phyloP scores from a whole-genome alignment of 441 rosid genomes.

The Biscutella laevigata region DNA sequence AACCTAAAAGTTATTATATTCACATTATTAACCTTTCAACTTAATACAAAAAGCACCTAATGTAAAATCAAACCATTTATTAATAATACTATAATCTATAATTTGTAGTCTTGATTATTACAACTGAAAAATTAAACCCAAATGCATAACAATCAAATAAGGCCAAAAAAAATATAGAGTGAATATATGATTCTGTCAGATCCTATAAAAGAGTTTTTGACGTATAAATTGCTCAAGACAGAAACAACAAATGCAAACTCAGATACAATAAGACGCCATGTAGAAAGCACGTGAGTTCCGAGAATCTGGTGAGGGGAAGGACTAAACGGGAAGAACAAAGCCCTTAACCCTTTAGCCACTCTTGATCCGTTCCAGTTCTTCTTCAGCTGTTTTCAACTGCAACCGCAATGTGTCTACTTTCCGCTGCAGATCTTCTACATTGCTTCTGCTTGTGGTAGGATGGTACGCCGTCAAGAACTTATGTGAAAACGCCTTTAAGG shows the following conservation, averaged over 20 bases:
- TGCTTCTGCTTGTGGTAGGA: conserved; percentile 31
- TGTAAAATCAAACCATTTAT: not conserved
- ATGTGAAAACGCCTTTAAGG: conserved; percentile 69
- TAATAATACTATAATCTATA: not conserved
- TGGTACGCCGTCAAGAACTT: conserved; percentile 55
- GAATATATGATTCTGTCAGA: conserved; percentile 1
- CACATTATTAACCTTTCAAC: no score
- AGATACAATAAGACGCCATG: conserved; percentile 12
- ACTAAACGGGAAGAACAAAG: conserved; percentile 20
- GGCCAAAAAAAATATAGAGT: no score
- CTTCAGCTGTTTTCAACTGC: conserved; percentile 62
- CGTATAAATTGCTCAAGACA: conserved; percentile 13
- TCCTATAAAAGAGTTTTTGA: conserved; percentile 11
- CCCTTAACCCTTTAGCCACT: conserved; percentile 55
- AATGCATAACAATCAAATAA: conserved; percentile 8
- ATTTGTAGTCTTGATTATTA: not conserved
- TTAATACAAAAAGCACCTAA: no score
- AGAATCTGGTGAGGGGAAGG: not conserved
- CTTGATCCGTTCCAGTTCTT: conserved; percentile 48
- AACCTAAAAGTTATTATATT: no score
- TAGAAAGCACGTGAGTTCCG: conserved; percentile 9
- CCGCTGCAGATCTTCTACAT: conserved; percentile 50
- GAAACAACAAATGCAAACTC: conserved; percentile 4
- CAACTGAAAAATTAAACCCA: conserved; percentile 5
- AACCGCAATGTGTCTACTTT: conserved; percentile 42